phyloP scores from a whole-genome alignment of 1,284 basidiomycete genomes.

The Ceratobasidium sp. region DNA sequence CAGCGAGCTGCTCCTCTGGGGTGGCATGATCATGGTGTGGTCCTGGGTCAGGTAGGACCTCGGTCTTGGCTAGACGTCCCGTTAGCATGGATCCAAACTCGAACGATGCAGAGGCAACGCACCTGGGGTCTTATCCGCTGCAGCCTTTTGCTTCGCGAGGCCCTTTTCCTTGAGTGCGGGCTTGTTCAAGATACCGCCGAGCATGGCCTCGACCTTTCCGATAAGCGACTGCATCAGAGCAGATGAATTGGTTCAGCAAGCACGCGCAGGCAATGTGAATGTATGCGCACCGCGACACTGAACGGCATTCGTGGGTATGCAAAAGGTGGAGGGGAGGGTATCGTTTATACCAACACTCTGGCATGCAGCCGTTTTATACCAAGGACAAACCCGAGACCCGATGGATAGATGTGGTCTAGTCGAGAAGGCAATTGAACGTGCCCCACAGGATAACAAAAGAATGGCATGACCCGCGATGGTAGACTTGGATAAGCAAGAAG shows the following conservation, averaged over 20 bases:
- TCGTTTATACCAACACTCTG: neutral
- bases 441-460: neutral
- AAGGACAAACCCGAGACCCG: neutral
- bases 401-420: neutral
- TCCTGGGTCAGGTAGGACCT: neutral
- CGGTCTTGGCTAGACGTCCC: neutral
- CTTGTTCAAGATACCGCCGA: conserved; percentile 15
- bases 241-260: neutral
- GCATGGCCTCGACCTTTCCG: conserved; percentile 18
- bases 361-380: neutral
- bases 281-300: conserved; percentile 19
- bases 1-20: conserved; percentile 30
- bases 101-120: neutral
- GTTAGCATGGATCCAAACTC: neutral
- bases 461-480: neutral
- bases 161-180: conserved; percentile 22
- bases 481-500: conserved; percentile 1
- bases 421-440: neutral
- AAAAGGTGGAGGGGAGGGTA: neutral
- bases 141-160: conserved; percentile 35
- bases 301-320: conserved; percentile 12
- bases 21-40: conserved; percentile 8
- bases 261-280: neutral
- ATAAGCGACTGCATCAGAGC: neutral
- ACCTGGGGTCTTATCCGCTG: conserved; percentile 15